Evolutionary conservation across 2,329 filamentous ascomycete species (phyloP).

Genomic region (Lecanicillium sp.): DNA sequence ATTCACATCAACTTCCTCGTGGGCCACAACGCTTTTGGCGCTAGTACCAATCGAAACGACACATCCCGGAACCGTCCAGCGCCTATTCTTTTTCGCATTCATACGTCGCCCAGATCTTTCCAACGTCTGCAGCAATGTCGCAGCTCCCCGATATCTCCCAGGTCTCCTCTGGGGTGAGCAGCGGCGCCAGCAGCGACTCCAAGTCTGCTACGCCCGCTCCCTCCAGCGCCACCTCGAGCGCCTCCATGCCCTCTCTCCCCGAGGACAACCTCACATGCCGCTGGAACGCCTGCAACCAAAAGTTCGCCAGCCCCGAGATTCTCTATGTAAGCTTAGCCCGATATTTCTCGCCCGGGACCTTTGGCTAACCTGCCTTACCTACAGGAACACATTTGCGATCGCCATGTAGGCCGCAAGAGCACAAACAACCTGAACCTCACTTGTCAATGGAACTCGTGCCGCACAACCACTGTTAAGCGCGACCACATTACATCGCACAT

Average conservation of each 20-base stretch:
- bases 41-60: slow-evolving; percentile 4
- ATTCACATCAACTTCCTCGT: not conserved
- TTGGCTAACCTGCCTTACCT: slow-evolving; percentile 7
- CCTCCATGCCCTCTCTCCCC: slow-evolving; percentile 34
- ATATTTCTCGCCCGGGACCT: not conserved
- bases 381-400: slow-evolving; percentile 96
- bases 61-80: slow-evolving; percentile 1
- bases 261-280: slow-evolving; percentile 55
- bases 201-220: slow-evolving; percentile 49
- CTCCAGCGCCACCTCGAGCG: slow-evolving; percentile 41
- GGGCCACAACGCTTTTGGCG: not conserved
- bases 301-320: slow-evolving; percentile 50
- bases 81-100: not conserved
- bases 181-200: slow-evolving; percentile 40
- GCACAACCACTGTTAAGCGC: slow-evolving; percentile 95
- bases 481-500: slow-evolving; percentile 99
- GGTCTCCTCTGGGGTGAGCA: slow-evolving; percentile 27
- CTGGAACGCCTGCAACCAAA: slow-evolving; percentile 54
- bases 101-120: not conserved
- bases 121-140: not conserved
- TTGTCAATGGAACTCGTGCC: slow-evolving; percentile 94
- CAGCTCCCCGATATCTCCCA: slow-evolving; percentile 18
- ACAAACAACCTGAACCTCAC: slow-evolving; percentile 98
- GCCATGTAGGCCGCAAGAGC: slow-evolving; percentile 96
- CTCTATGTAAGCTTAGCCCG: slow-evolving; percentile 47